phyloP scores from a whole-genome alignment of 2,329 filamentous ascomycete species.

The Fusarium luffae region DNA sequence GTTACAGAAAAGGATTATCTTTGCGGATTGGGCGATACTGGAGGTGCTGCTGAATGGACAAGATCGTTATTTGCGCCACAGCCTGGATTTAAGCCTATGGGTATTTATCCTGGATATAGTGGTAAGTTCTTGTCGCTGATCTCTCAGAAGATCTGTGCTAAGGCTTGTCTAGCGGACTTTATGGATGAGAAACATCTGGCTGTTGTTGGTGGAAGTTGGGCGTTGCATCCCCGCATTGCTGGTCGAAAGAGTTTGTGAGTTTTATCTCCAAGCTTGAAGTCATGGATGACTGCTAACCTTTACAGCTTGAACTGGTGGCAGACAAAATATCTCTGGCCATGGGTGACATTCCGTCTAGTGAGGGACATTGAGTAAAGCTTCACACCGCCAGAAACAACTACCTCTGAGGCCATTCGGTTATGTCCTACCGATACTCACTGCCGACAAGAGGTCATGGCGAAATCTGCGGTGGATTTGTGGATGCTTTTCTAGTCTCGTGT shows the following conservation, averaged over 20 bases:
- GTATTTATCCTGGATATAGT: conserved; percentile 34
- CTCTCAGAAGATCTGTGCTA: accelerated
- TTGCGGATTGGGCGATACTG: conserved; percentile 22
- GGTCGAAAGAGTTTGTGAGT: conserved; percentile 32
- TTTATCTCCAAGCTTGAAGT: too few relatives aligned
- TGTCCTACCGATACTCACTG: conserved; percentile 7
- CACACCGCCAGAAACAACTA: not conserved
- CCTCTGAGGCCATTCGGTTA: not conserved
- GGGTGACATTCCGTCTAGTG: conserved; percentile 32
- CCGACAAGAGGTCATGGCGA: conserved; percentile 17
- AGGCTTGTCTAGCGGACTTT: conserved; percentile 16
- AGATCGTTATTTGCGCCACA: conserved; percentile 7
- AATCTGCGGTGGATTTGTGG: conserved; percentile 17
- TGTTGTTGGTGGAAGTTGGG: conserved; percentile 29
- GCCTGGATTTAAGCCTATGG: conserved; percentile 26
- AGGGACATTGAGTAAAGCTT: not conserved
- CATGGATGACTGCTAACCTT: not conserved
- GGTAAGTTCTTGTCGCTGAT: not conserved
- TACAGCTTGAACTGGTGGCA: conserved; percentile 35
- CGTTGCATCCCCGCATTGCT: conserved; percentile 25
- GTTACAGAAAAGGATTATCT: conserved; percentile 18
- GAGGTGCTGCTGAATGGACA: conserved; percentile 33
- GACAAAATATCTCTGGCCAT: conserved; percentile 30
- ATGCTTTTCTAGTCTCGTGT: conserved; percentile 9
- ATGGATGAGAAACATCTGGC: conserved; percentile 28